Evolutionary conservation across 495 filamentous ascomycete species (phyloP), one percentile per base, ranked within the genome.

Genomic region (Saxophila tyrrhenica): DNA sequence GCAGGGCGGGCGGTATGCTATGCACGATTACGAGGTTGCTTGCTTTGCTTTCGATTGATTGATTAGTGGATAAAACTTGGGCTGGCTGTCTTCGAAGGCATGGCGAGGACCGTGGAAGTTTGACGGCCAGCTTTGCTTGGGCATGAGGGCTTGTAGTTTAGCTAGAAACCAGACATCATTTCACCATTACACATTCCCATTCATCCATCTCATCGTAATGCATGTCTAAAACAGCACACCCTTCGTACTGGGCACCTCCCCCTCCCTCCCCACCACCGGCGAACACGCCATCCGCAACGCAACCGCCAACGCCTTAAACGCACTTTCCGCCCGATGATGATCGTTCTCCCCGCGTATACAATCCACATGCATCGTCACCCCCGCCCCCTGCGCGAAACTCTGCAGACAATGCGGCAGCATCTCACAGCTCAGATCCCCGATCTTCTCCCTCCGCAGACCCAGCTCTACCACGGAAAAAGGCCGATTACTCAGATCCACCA

Each of bases 391-490:
- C 39, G 91, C 89, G 71, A 95, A 98, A 70, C 85, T 90, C 71
- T 89, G 81, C 68, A 98, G 67, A 45, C 91, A 91, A 72, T 98
- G 92, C 49, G 92, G 90, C 50, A 98, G 80, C 92, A 97, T 98
- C 78, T 98, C 91, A 48, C 80, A 85, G 75, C 85, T 90, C 63
- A 97, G 69, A 60, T 89, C 86, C 25, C 92, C 92, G 61, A 97
- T 86, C 79, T 86, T 92, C 76, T 96, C 91, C 39, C 91, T 78
- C 70, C 75, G 78, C 58, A 94, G 78, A 2, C 83, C 88, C 2
- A 97, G 74, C 51, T 92, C 75, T 24, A 92, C 79, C 0, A 95
- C 85, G 55, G 78, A 76, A 73, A 78, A 95, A 1, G 92, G 91
- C 0, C 92, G 86, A 66, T 87, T 89, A 25, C 87, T 94, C 10